A percentile compares a stretch with the other conserved stretches of the same genome.
Evolutionary conservation across 306 rosid genomes (phyloP).

Genomic region (Crotalaria pallida): DNA sequence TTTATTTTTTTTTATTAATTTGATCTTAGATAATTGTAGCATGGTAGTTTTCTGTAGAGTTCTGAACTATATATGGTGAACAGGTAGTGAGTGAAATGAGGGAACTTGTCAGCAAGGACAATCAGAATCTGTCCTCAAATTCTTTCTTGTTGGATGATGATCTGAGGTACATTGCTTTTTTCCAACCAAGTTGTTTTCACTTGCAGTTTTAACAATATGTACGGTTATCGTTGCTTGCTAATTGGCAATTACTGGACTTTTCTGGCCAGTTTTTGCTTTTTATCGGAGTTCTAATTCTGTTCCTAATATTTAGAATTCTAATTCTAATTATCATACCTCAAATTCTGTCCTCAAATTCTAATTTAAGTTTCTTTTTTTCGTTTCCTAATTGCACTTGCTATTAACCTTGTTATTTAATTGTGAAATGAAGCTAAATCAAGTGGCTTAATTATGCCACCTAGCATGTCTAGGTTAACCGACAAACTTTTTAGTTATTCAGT

Average conservation of each 20-base stretch:
- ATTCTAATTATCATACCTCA: background rate
- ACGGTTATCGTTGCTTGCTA: background rate
- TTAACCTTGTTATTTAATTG: background rate
- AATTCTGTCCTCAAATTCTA: background rate
- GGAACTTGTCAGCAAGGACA: conserved; percentile 84
- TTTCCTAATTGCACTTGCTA: background rate
- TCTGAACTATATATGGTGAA: conserved; percentile 27
- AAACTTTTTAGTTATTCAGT: background rate
- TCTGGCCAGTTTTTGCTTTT: background rate
- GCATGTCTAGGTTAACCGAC: background rate
- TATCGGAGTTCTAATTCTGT: background rate
- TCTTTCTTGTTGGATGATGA: conserved; percentile 98
- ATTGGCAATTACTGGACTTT: background rate
- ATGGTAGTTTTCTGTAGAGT: background rate
- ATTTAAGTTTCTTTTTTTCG: background rate
- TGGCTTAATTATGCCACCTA: background rate
- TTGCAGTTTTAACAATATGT: conserved; percentile 12
- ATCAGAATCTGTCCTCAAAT: conserved; percentile 81
- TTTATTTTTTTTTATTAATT: too few relatives aligned
- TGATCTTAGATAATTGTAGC: conserved; percentile 13
- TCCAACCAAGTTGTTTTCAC: background rate
- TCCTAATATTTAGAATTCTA: background rate
- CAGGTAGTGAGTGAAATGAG: conserved; percentile 99
- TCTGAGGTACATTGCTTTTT: conserved; percentile 60
- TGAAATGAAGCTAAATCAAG: background rate